These are phyloP conservation scores for Sarocladium strictum DNA, from an alignment of 2,329 filamentous ascomycete species.

Conservation along the genomic window DNA sequence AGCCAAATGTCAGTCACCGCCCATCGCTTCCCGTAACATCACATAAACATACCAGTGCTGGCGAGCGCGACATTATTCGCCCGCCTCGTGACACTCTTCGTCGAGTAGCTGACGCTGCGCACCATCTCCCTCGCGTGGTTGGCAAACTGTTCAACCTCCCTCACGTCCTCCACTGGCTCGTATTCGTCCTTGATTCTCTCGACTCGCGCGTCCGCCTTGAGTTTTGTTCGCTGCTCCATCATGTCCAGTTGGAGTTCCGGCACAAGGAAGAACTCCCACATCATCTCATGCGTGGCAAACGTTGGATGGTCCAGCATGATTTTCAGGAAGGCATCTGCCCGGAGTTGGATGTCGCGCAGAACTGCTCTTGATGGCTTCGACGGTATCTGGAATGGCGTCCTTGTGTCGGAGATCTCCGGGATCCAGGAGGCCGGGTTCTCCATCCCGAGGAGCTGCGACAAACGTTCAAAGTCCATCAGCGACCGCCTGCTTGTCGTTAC, in stretches of 20 bases:
- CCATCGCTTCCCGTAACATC: too few relatives aligned
- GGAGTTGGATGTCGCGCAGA: constrained; percentile 79
- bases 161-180: constrained; percentile 73
- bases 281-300: constrained; percentile 89
- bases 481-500: constrained; percentile 92
- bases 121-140: constrained; percentile 88
- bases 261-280: constrained; percentile 98
- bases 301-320: constrained; percentile 84
- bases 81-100: constrained; percentile 73
- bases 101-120: constrained; percentile 75
- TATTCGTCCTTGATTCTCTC: constrained; percentile 89
- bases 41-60: constrained; percentile 43
- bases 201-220: constrained; percentile 75
- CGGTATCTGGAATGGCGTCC: constrained; percentile 88
- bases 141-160: constrained; percentile 89
- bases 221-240: constrained; percentile 80
- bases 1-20: constrained; percentile 11
- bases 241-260: constrained; percentile 86
- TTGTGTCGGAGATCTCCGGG: constrained; percentile 67
- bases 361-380: constrained; percentile 85
- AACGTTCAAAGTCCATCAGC: constrained; percentile 82
- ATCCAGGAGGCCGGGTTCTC: constrained; percentile 97
- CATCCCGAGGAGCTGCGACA: constrained; percentile 73
- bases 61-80: constrained; percentile 67
- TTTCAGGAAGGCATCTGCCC: constrained; percentile 81